Percentiles rank a stretch among this genome's conserved stretches.
Conservation (phyloP, 2,329 filamentous ascomycete genomes). For the Endocalyx cinctus region DNA sequence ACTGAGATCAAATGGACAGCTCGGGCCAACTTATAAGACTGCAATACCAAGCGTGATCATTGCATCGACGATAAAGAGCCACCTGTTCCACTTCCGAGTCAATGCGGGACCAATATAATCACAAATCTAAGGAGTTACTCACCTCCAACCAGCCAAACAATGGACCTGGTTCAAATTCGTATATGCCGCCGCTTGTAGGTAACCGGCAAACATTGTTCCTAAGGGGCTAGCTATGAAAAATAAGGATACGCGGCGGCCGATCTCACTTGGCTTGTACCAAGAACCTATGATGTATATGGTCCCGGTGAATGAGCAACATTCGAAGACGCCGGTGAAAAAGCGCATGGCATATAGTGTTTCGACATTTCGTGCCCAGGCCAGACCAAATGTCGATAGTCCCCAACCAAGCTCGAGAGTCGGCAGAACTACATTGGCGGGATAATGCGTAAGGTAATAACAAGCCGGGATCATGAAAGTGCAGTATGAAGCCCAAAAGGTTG, state of each 20-base stretch:
- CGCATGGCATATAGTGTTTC: constrained; percentile 30
- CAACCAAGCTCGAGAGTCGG: constrained; percentile 27
- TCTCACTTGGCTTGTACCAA: constrained; percentile 31
- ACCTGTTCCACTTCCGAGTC: no score
- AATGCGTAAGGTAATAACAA: constrained; percentile 31
- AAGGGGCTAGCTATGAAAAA: constrained; percentile 47
- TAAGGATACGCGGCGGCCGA: constrained; percentile 43
- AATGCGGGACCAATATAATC: no score
- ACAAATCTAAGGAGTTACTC: no score
- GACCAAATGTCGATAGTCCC: constrained; percentile 25
- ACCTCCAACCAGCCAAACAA: constrained; percentile 45
- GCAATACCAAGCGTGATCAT: constrained; percentile 53
- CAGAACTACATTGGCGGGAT: constrained; percentile 31
- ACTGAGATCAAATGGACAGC: no score
- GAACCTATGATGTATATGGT: constrained; percentile 31
- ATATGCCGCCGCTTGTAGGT: constrained; percentile 50
- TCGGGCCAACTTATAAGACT: constrained; percentile 33
- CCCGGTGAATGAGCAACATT: constrained; percentile 23
- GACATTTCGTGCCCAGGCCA: constrained; percentile 26
- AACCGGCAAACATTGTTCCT: constrained; percentile 46
- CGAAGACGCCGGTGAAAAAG: constrained; percentile 30
- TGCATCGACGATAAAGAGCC: constrained; percentile 57
- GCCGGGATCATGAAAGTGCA: constrained; percentile 36
- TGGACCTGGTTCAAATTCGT: constrained; percentile 44
- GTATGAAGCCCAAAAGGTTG: constrained; percentile 32